A percentile compares a stretch with the other conserved stretches of the same genome.
Conservation (phyloP, 2,329 filamentous ascomycete genomes). For the Thielaviopsis musarum region DNA sequence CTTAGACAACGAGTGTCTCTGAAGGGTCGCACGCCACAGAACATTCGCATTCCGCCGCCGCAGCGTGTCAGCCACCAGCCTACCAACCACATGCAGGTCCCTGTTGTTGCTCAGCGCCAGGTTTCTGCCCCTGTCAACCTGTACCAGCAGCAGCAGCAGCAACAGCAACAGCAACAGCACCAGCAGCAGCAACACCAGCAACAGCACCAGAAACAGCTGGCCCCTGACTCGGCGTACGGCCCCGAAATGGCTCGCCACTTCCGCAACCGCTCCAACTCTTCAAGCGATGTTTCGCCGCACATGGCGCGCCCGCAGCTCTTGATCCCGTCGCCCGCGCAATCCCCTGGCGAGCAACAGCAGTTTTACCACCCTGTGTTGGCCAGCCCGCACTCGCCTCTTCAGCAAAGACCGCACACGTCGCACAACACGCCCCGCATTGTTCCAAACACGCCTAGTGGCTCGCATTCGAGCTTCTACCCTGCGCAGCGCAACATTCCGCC, state of each 20-base stretch:
- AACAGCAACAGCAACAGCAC: background rate
- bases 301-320: background rate
- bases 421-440: constrained; percentile 15
- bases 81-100: too few relatives aligned
- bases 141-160: constrained; percentile 14
- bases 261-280: constrained; percentile 21
- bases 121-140: constrained; percentile 18
- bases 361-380: constrained; percentile 45
- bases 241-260: constrained; percentile 28
- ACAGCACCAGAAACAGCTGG: constrained; percentile 19
- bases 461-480: constrained; percentile 20
- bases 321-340: constrained; percentile 19
- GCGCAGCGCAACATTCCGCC: constrained; percentile 28
- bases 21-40: constrained; percentile 33
- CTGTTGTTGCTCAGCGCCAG: constrained; percentile 16
- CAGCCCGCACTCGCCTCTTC: constrained; percentile 45
- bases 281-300: constrained; percentile 15
- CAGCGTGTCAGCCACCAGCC: too few relatives aligned
- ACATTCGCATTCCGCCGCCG: constrained; percentile 35
- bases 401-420: constrained; percentile 41
- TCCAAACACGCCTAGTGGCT: constrained; percentile 1
- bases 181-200: constrained; percentile 12
- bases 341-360: constrained; percentile 24
- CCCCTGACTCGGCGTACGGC: constrained; percentile 30
- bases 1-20: constrained; percentile 36